phyloP scores from a whole-genome alignment of 768 basidiomycete species.

The Suillus cothurnatus region DNA sequence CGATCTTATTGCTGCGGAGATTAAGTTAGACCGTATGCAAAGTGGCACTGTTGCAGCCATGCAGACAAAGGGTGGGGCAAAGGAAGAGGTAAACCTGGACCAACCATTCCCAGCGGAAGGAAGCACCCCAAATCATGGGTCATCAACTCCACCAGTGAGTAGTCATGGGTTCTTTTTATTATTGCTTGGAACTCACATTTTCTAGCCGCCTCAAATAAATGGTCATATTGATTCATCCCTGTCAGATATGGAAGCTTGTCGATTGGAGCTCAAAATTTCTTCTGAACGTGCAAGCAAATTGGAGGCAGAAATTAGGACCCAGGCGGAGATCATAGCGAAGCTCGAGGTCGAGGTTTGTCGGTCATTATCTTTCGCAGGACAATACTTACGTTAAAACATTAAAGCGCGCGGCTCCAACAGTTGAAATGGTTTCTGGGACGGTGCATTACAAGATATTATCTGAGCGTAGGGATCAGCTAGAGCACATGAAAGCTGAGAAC shows the following conservation, averaged over 20 bases:
- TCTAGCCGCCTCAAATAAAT: constrained; percentile 46
- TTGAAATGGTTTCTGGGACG: constrained; percentile 49
- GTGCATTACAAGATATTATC: constrained; percentile 58
- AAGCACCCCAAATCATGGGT: constrained; percentile 49
- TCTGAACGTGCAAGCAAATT: constrained; percentile 52
- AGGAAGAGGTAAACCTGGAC: constrained; percentile 32
- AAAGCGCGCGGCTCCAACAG: constrained; percentile 33
- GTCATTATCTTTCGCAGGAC: constrained; percentile 31
- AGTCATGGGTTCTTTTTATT: constrained; percentile 37
- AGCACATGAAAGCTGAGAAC: constrained; percentile 43
- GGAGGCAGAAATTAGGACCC: constrained; percentile 44
- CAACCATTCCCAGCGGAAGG: constrained; percentile 34
- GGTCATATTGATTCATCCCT: constrained; percentile 42
- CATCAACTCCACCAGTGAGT: constrained; percentile 76
- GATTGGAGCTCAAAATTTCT: constrained; percentile 23
- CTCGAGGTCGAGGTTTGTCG: constrained; percentile 49
- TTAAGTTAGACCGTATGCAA: constrained; percentile 59
- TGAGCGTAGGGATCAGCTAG: constrained; percentile 52
- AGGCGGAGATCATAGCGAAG: constrained; percentile 47
- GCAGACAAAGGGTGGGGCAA: constrained; percentile 40
- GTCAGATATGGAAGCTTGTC: constrained; percentile 43
- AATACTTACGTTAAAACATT: constrained; percentile 16
- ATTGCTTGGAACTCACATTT: constrained; percentile 35
- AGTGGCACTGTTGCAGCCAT: constrained; percentile 56
- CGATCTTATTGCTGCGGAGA: constrained; percentile 58